Evolutionary conservation across 768 basidiomycete genomes (phyloP).

Genomic region (Mycena galopus): DNA sequence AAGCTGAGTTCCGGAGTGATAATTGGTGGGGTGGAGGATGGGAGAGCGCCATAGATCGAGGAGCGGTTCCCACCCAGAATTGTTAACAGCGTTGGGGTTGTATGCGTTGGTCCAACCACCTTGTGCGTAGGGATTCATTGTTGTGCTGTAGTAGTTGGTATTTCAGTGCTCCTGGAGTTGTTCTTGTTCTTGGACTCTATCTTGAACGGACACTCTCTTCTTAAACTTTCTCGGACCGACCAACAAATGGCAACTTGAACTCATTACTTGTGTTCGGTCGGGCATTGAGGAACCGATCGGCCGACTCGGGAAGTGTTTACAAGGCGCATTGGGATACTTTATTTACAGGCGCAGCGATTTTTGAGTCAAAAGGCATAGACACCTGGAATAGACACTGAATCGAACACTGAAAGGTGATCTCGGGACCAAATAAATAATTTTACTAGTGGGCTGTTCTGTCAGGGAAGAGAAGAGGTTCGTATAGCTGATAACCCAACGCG

Average conservation of each 20-base stretch:
- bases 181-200: too few species aligned
- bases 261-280: too few species aligned
- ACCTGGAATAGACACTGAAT: conserved; percentile 2
- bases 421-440: background rate
- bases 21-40: background rate
- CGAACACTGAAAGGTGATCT: conserved; percentile 19
- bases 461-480: background rate
- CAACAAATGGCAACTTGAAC: too few species aligned
- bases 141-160: background rate
- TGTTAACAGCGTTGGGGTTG: conserved; percentile 10
- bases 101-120: conserved; percentile 26
- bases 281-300: conserved; percentile 8
- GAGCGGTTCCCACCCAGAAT: conserved; percentile 1
- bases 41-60: conserved; percentile 19
- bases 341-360: too few species aligned
- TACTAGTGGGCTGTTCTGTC: conserved; percentile 1
- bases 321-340: conserved; percentile 6
- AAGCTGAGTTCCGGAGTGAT: conserved; percentile 47
- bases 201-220: background rate
- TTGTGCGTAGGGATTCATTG: conserved; percentile 32
- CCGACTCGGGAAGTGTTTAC: conserved; percentile 5
- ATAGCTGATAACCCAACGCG: too few species aligned
- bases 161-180: background rate
- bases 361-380: conserved; percentile 10
- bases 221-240: background rate